Evolutionary conservation across 768 basidiomycete genomes (phyloP).

Genomic region (Scleroderma bovista): DNA sequence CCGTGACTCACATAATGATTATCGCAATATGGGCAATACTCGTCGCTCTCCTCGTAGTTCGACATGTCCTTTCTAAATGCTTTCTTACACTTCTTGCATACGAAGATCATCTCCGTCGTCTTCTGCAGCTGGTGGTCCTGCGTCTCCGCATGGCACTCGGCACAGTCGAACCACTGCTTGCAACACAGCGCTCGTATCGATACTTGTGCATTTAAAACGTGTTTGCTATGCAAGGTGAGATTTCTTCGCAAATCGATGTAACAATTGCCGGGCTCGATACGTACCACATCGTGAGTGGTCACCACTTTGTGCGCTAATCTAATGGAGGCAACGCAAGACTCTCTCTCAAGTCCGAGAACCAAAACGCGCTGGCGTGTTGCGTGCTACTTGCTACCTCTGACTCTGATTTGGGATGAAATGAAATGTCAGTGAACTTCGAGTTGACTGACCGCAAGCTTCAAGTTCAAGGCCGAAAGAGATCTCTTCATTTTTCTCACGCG

Average conservation of each 20-base stretch:
- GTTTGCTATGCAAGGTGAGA: slow-evolving; percentile 57
- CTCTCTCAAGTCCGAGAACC: too few species aligned
- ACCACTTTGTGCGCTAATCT: too few species aligned
- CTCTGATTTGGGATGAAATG: too few species aligned
- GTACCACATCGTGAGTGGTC: slow-evolving; percentile 1
- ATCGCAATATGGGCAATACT: slow-evolving; percentile 97
- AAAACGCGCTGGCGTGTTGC: too few species aligned
- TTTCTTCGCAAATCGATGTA: neutral
- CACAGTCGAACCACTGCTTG: slow-evolving; percentile 96
- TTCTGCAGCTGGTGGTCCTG: slow-evolving; percentile 68
- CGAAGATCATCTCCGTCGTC: slow-evolving; percentile 79
- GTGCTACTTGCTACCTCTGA: too few species aligned
- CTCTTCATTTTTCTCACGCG: too few species aligned
- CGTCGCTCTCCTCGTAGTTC: slow-evolving; percentile 91
- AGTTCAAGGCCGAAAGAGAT: too few species aligned
- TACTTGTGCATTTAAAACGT: slow-evolving; percentile 94
- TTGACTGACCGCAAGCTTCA: too few species aligned
- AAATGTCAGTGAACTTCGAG: too few species aligned
- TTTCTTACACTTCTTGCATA: slow-evolving; percentile 90
- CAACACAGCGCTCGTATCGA: slow-evolving; percentile 96
- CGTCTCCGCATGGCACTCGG: slow-evolving; percentile 88
- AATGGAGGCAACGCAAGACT: too few species aligned
- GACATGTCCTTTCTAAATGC: slow-evolving; percentile 96
- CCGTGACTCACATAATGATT: slow-evolving; percentile 84
- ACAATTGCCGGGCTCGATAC: neutral